Evolutionary conservation across 2,329 filamentous ascomycete genomes (phyloP).

Genomic region (Neodidymelliopsis sp.): DNA sequence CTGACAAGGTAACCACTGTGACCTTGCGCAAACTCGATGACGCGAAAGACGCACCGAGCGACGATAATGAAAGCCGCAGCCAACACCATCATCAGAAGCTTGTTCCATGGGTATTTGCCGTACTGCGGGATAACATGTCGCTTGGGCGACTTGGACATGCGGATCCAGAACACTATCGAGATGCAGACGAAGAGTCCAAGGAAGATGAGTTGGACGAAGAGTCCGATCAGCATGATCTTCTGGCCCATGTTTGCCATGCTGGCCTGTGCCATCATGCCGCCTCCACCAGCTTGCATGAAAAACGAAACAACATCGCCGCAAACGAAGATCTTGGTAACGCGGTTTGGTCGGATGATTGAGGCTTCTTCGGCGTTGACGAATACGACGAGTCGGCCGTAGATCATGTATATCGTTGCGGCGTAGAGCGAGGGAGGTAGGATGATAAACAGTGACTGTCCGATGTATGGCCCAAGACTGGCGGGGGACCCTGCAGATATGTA

Average conservation of each 20-base stretch:
- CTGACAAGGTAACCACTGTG: conserved; percentile 53
- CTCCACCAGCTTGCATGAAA: conserved; percentile 54
- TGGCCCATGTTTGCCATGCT: conserved; percentile 26
- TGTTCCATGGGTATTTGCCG: conserved; percentile 45
- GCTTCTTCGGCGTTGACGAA: conserved; percentile 50
- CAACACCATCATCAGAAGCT: conserved; percentile 54
- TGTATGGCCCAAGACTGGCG: conserved; percentile 35
- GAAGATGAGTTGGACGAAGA: conserved; percentile 35
- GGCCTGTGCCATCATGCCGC: conserved; percentile 32
- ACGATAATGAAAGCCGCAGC: conserved; percentile 56
- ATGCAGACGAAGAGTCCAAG: conserved; percentile 35
- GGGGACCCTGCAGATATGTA: conserved; percentile 27
- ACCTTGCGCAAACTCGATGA: conserved; percentile 58
- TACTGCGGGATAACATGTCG: conserved; percentile 27
- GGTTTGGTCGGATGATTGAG: conserved; percentile 52
- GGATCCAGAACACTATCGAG: conserved; percentile 29
- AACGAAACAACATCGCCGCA: conserved; percentile 61
- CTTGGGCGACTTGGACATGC: conserved; percentile 27
- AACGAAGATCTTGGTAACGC: conserved; percentile 64
- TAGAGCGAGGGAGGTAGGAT: conserved; percentile 54
- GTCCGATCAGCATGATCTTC: conserved; percentile 33
- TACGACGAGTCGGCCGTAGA: conserved; percentile 48
- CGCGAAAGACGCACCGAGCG: conserved; percentile 57
- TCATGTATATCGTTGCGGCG: conserved; percentile 57
- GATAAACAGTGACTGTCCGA: conserved; percentile 49